These are phyloP conservation scores for Syncephalastrum sp. DNA, from an alignment of 371 early-diverging fungal genomes.

Conservation along the genomic window DNA sequence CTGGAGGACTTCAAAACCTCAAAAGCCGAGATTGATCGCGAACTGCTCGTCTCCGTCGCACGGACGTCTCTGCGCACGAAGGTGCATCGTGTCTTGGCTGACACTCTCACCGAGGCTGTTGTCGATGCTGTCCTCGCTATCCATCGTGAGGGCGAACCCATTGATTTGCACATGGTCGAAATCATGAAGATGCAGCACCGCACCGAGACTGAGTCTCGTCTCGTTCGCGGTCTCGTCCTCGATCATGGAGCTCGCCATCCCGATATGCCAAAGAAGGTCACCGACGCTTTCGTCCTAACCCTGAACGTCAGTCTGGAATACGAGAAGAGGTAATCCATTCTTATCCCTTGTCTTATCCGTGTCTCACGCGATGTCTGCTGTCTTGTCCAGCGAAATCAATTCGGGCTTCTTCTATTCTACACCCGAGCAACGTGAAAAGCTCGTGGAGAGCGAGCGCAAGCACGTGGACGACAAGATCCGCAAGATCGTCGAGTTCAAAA, in stretches of 20 bases:
- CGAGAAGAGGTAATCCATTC: constrained; percentile 80
- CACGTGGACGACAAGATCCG: constrained; percentile 94
- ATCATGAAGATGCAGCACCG: constrained; percentile 99
- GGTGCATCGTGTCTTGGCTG: constrained; percentile 88
- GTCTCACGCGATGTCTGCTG: not conserved
- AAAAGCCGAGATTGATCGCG: constrained; percentile 81
- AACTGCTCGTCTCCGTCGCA: constrained; percentile 88
- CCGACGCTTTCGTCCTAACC: constrained; percentile 92
- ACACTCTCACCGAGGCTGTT: constrained; percentile 91
- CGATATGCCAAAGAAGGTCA: constrained; percentile 98
- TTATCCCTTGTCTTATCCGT: too few relatives aligned
- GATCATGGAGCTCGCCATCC: constrained; percentile 99
- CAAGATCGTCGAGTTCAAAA: constrained; percentile 97
- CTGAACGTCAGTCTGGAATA: constrained; percentile 99
- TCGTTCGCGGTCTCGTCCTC: constrained; percentile 97
- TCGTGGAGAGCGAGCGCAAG: constrained; percentile 97
- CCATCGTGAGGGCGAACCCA: constrained; percentile 73
- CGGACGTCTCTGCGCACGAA: constrained; percentile 97
- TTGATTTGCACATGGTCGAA: constrained; percentile 99
- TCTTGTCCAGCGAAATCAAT: constrained; percentile 90
- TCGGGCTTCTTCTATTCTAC: constrained; percentile 99
- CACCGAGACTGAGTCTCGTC: constrained; percentile 90
- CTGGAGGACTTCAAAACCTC: constrained; percentile 80
- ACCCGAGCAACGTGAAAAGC: constrained; percentile 97
- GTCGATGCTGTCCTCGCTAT: constrained; percentile 96